Conservation (phyloP, 768 basidiomycete genomes). For the Atractiella rhizophila region DNA sequence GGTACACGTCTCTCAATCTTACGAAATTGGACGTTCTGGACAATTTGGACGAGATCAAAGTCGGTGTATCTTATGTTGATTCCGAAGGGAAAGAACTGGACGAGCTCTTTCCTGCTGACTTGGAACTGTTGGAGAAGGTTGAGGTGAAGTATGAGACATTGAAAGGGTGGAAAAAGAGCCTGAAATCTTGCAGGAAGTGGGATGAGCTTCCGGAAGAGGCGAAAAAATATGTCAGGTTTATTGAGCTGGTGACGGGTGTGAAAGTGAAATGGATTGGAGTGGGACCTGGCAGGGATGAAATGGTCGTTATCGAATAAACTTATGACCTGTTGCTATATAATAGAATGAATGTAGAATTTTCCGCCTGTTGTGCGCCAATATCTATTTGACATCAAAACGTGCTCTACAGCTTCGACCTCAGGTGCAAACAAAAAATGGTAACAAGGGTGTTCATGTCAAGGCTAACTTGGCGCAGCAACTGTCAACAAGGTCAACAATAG, state of each 20-base stretch:
- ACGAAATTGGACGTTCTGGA: slow-evolving; percentile 92
- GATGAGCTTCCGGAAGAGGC: slow-evolving; percentile 60
- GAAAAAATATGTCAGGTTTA: slow-evolving; percentile 60
- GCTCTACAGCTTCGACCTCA: too few species aligned
- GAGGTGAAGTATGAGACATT: slow-evolving; percentile 69
- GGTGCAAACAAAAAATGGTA: too few species aligned
- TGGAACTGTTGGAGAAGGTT: slow-evolving; percentile 50
- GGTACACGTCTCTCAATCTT: slow-evolving; percentile 74
- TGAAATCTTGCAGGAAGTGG: slow-evolving; percentile 37
- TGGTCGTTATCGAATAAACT: slow-evolving; percentile 26
- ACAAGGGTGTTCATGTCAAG: too few species aligned
- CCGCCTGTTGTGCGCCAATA: too few species aligned
- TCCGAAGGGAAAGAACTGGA: slow-evolving; percentile 48
- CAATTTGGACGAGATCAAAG: slow-evolving; percentile 55
- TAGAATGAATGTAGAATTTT: too few species aligned
- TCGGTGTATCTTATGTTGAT: slow-evolving; percentile 56
- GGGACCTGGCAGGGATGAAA: slow-evolving; percentile 61
- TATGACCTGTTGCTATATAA: too few species aligned
- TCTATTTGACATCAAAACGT: too few species aligned
- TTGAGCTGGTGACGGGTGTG: slow-evolving; percentile 46
- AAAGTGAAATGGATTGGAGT: slow-evolving; percentile 81
- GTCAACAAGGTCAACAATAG: too few species aligned
- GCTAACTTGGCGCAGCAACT: too few species aligned
- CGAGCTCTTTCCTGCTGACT: slow-evolving; percentile 58
- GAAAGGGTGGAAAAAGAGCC: slow-evolving; percentile 70